Conservation (phyloP, 2,329 filamentous ascomycete genomes). For the Clarireedia monteithiana region DNA sequence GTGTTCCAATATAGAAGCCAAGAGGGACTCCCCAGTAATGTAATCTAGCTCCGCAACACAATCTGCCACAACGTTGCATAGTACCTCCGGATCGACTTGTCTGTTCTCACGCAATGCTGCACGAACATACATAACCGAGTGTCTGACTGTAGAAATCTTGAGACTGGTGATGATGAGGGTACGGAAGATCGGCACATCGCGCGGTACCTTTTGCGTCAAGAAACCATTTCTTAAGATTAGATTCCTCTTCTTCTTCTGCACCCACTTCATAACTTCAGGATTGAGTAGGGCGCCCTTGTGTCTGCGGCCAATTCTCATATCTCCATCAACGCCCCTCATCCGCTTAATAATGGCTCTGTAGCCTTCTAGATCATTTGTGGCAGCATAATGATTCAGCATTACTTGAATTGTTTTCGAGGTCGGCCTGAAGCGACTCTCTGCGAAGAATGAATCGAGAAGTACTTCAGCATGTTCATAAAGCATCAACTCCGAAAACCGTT, state of each 20-base stretch:
- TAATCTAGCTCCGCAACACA: conserved; percentile 21
- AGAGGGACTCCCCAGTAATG: conserved; percentile 17
- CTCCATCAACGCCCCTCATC: conserved; percentile 21
- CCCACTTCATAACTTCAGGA: conserved; percentile 19
- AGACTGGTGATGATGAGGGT: conserved; percentile 23
- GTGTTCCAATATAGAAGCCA: conserved; percentile 16
- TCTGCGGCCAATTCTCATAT: conserved; percentile 9
- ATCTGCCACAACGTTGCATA: conserved; percentile 16
- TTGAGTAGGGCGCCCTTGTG: background rate
- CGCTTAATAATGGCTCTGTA: conserved; percentile 21
- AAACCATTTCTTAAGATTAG: conserved; percentile 14
- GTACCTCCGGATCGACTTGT: conserved; percentile 15
- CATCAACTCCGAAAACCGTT: conserved; percentile 50
- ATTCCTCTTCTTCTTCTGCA: conserved; percentile 12
- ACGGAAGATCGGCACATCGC: conserved; percentile 23
- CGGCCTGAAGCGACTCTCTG: conserved; percentile 28
- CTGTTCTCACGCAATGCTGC: conserved; percentile 23
- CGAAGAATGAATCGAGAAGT: conserved; percentile 45
- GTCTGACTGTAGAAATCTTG: conserved; percentile 14
- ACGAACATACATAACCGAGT: conserved; percentile 20
- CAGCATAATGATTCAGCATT: conserved; percentile 26
- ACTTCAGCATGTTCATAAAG: conserved; percentile 42
- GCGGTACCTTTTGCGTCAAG: conserved; percentile 20
- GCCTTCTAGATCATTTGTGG: conserved; percentile 17
- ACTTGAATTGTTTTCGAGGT: conserved; percentile 20